Conservation (phyloP, 257 asterid species). For the Henckelia pumila region DNA sequence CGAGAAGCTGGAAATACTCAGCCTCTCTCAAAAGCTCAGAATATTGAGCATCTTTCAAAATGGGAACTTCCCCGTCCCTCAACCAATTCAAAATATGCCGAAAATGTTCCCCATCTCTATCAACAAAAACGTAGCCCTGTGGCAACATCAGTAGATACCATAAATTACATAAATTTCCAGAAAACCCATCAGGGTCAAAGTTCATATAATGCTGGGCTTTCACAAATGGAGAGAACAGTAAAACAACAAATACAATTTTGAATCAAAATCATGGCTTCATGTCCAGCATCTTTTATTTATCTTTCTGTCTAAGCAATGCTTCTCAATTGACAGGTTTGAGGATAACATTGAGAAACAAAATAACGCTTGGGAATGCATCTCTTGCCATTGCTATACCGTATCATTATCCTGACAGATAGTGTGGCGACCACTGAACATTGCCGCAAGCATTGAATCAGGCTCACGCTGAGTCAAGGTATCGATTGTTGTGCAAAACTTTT, state of each 20-base stretch:
- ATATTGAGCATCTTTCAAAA: slow-evolving; percentile 59
- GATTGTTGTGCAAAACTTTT: slow-evolving; percentile 75
- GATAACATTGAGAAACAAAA: neutral
- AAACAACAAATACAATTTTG: neutral
- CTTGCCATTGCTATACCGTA: slow-evolving; percentile 43
- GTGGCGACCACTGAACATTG: slow-evolving; percentile 97
- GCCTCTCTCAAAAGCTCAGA: slow-evolving; percentile 82
- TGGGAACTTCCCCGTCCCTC: slow-evolving; percentile 84
- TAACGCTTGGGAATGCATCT: slow-evolving; percentile 9
- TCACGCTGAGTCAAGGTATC: slow-evolving; percentile 87
- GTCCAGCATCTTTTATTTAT: neutral
- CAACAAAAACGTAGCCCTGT: slow-evolving; percentile 91
- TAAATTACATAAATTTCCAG: slow-evolving; percentile 7
- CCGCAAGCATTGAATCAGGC: slow-evolving; percentile 94
- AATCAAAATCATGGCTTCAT: neutral
- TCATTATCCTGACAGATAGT: slow-evolving; percentile 60
- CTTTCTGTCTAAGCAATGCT: neutral
- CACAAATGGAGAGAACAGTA: neutral
- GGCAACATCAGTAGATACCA: slow-evolving; percentile 26
- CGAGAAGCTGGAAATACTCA: slow-evolving; percentile 89
- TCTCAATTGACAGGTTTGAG: slow-evolving; percentile 7
- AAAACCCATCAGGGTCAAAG: slow-evolving; percentile 1
- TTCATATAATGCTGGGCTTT: neutral
- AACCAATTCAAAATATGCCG: slow-evolving; percentile 90
- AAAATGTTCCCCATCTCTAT: slow-evolving; percentile 90